Evolutionary conservation across 257 asterid genomes (phyloP), one percentile per base, ranked within the genome.

Genomic region (Capsicum rhomboideum): DNA sequence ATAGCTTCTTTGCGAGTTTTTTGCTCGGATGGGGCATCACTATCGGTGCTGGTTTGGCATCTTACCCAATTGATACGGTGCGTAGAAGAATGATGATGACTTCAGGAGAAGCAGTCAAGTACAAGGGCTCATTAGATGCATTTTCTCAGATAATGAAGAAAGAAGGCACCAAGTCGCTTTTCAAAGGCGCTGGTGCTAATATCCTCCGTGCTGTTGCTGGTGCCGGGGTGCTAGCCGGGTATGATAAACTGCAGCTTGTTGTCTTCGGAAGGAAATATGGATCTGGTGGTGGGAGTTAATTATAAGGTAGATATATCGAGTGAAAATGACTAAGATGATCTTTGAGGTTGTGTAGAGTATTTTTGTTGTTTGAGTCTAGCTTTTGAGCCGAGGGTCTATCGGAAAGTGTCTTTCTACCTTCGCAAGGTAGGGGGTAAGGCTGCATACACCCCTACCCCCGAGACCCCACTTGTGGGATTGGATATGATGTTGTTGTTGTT

Each of bases 11-110:
- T 8, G 88, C 77, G 0, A 77, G 86, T 75, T 86, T 86, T 83
- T 78, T 82, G 29, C 86, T 86, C 53, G 88, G 85, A 78, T 82
- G 85, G 88, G 87, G 68, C 17, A 75, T 69, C 17, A 85, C 85
- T 12, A 77, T 59, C 46, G 81, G 75, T 75, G 84, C 88, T 67
- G 85, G 88, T n/a, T 75, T 86, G 23, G 59, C 84, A 11, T n/a
- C 86, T 74, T 86, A 86, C 53, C 87, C 80, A 0, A 16, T 84
- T 46, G 86, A 84, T 61, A 77, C 86, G 5, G 86, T 84, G 55
- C 85, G 85, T 83, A 40, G 85, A 72, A 55, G 85, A 49, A 72
- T 83, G 85, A 72, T 83, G 82, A 83, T 84, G 86, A 84, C 86
- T 20, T 84, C 86, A 9, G 86, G 83, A 10, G 86, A 84, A 75